A percentile compares a stretch with the other conserved stretches of the same genome.
These are phyloP conservation scores for Paxillus ammoniavirescens DNA, from an alignment of 768 basidiomycete genomes.

Conservation along the genomic window DNA sequence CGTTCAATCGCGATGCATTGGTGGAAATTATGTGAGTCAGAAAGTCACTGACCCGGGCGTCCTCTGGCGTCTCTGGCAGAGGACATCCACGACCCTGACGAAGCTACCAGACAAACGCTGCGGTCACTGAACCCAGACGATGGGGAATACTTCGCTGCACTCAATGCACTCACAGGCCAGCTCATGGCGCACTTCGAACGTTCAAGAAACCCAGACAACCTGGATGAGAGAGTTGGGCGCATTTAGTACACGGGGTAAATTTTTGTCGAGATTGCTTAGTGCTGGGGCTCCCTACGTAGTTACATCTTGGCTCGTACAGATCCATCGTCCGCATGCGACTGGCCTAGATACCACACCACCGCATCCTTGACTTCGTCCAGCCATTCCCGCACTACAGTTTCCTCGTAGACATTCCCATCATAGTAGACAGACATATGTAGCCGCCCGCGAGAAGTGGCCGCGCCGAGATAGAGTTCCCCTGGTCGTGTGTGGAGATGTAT, in stretches of 20 bases:
- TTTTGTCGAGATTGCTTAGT: too few relatives aligned
- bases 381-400: slow-evolving; percentile 44
- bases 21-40: too few relatives aligned
- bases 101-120: slow-evolving; percentile 9
- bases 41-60: too few relatives aligned
- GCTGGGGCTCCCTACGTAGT: too few relatives aligned
- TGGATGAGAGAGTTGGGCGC: slow-evolving; percentile 23
- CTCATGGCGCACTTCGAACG: slow-evolving; percentile 22
- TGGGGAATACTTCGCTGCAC: slow-evolving; percentile 5
- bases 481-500: too few relatives aligned
- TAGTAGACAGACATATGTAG: slow-evolving; percentile 35
- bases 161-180: slow-evolving; percentile 6
- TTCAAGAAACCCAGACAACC: slow-evolving; percentile 19
- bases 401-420: slow-evolving; percentile 44
- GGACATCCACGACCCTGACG: slow-evolving; percentile 8
- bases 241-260: too few relatives aligned
- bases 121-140: slow-evolving; percentile 7
- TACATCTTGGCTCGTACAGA: too few relatives aligned
- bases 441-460: slow-evolving; percentile 19
- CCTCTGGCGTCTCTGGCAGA: background rate
- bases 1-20: too few relatives aligned
- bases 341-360: slow-evolving; percentile 29
- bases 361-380: slow-evolving; percentile 42
- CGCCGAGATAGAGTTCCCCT: too few relatives aligned
- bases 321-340: background rate